Evolutionary conservation across 1,139 yeast genomes (phyloP).

Genomic region (Candida frijolesensis): DNA sequence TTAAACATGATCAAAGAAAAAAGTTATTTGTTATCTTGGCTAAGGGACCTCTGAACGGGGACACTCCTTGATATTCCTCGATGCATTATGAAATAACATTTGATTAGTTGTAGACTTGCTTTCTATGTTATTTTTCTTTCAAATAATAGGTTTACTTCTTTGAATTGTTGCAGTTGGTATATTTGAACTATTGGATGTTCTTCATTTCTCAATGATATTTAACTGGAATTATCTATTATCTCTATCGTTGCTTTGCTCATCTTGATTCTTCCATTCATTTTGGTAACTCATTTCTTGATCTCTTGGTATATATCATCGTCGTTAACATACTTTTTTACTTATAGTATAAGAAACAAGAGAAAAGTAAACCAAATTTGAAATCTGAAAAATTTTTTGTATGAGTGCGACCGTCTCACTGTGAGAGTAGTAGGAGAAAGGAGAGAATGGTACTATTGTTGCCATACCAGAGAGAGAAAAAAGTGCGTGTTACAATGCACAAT

Average conservation of each 20-base stretch:
- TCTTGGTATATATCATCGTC: conserved; percentile 3
- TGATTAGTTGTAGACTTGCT: too few relatives aligned
- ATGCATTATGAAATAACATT: too few relatives aligned
- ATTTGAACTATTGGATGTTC: background rate
- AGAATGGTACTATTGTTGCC: background rate
- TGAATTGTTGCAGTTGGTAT: too few relatives aligned
- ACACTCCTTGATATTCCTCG: too few relatives aligned
- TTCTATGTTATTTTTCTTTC: too few relatives aligned
- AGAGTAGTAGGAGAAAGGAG: background rate
- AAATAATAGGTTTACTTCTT: too few relatives aligned
- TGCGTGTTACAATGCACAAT: conserved; percentile 3
- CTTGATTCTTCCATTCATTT: background rate
- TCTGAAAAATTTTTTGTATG: conserved; percentile 14
- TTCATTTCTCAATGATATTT: background rate
- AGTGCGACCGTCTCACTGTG: conserved; percentile 6
- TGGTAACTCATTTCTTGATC: background rate
- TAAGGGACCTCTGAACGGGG: too few relatives aligned
- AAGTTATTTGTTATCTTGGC: too few relatives aligned
- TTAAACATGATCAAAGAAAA: background rate
- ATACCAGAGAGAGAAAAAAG: background rate
- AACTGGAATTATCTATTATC: background rate
- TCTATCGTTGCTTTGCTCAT: background rate
- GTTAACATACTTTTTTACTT: conserved; percentile 14
- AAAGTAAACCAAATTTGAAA: conserved; percentile 10
- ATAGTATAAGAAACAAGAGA: conserved; percentile 12